Base-by-base conservation (phyloP, 257 asterid genomes). In the Plantago elongata region DNA sequence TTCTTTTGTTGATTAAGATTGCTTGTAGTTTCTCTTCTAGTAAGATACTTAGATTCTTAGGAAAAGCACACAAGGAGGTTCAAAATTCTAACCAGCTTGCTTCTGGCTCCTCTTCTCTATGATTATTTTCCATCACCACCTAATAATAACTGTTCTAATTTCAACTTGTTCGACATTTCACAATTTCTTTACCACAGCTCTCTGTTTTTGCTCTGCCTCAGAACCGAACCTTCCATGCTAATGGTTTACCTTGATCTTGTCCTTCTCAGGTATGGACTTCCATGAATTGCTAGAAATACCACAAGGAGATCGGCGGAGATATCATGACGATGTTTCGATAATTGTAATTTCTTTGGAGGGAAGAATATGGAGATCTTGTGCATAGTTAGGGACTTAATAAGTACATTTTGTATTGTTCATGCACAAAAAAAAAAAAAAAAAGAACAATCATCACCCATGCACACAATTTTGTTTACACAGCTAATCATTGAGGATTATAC, bases 331-430 rank as follows among this genome's bases (percentile, higher is more conserved):
- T 38, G 97, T 92, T 45, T 89, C 99, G 15, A 83, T 92, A n/a
- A 92, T 92, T 29, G 99, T 92, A 51, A 89, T 92, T 49, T 92
- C 99, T 10, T 76, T 92, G 88, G 97, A 92, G 71, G 99, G 99
- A 45, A 84, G 99, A 67, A 92, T 92, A 72, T 92, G 97, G 99
- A 83, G 88, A 80, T 89, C 97, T 40, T 83, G 87, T 81, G 95
- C 88, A 78, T 92, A 80, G 69, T 49, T 67, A 63, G 80, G 68
- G 54, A 45, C 40, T 6, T 58, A 64, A 56, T 52, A 14, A 15
- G 61, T 13, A 61, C 69, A 67, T 58, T 51, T 67, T 69, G 69
- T 58, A 72, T 59, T 57, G 29, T 52, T 55, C 40, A 34, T 7
- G 27, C 27, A 48, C 42, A 60, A 62, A 63, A 13, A 63, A 61